Conservation (phyloP, 208 protist species). For the Trypanosoma lewisi region DNA sequence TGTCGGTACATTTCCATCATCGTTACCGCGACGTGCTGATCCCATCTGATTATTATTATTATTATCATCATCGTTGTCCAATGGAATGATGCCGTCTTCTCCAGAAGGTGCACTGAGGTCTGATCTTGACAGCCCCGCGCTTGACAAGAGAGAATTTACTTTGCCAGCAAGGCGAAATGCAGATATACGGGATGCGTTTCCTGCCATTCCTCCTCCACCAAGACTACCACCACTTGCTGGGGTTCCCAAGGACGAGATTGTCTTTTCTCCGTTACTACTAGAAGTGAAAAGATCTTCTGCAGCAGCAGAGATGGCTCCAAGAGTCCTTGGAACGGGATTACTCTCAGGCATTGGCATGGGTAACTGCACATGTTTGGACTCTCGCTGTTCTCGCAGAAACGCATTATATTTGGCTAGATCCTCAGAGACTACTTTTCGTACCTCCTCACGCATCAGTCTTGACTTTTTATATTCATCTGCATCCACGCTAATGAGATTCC, state of each 20-base stretch:
- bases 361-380: slow-evolving; percentile 73
- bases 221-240: neutral
- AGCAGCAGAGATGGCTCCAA: slow-evolving; percentile 73
- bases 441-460: slow-evolving; percentile 52
- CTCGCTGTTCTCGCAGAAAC: slow-evolving; percentile 63
- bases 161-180: slow-evolving; percentile 53
- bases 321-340: slow-evolving; percentile 58
- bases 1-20: slow-evolving; percentile 31
- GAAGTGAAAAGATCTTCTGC: slow-evolving; percentile 24
- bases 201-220: slow-evolving; percentile 1
- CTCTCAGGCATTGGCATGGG: slow-evolving; percentile 74
- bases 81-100: slow-evolving; percentile 8
- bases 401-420: slow-evolving; percentile 78
- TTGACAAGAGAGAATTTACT: slow-evolving; percentile 56
- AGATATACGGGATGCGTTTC: slow-evolving; percentile 21
- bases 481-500: slow-evolving; percentile 72
- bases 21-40: neutral
- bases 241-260: neutral
- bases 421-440: slow-evolving; percentile 61
- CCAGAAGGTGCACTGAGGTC: slow-evolving; percentile 14
- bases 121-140: slow-evolving; percentile 48
- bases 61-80: slow-evolving; percentile 26
- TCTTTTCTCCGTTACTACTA: neutral
- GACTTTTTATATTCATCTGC: slow-evolving; percentile 70
- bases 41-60: slow-evolving; percentile 12